A percentile compares a stretch with the other conserved stretches of the same genome.
Evolutionary conservation across 1,139 yeast genomes (phyloP).

Genomic region (Saccharomyces hybrid): DNA sequence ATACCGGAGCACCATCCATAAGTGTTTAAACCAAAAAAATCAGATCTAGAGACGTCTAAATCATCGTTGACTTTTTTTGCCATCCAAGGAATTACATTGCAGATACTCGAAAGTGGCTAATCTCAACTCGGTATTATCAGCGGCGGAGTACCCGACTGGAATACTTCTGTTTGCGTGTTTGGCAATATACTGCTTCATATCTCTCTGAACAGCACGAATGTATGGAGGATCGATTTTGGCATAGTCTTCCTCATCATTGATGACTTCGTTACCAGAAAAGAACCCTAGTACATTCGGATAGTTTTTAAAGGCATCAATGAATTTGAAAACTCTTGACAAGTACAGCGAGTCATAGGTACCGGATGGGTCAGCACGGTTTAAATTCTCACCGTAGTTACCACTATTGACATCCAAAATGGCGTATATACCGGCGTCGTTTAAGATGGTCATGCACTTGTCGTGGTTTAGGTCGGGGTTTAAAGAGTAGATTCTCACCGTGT

Average conservation of each 20-base stretch:
- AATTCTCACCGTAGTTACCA: conserved; percentile 55
- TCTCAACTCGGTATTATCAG: conserved; percentile 68
- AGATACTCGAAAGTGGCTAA: conserved; percentile 73
- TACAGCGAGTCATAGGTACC: conserved; percentile 62
- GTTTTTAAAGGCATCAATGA: conserved; percentile 73
- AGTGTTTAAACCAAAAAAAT: conserved; percentile 85
- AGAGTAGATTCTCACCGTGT: conserved; percentile 64
- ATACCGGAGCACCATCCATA: conserved; percentile 87
- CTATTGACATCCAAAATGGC: conserved; percentile 81
- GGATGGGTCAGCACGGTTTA: conserved; percentile 68
- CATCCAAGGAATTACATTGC: conserved; percentile 54
- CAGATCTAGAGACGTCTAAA: conserved; percentile 59
- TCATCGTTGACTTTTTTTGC: conserved; percentile 35
- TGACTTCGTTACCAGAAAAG: conserved; percentile 88
- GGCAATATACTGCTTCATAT: conserved; percentile 73
- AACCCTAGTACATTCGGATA: conserved; percentile 86
- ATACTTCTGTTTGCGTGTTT: conserved; percentile 61
- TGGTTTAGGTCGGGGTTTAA: conserved; percentile 73
- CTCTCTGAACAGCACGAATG: conserved; percentile 86
- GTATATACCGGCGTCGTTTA: conserved; percentile 84
- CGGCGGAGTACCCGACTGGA: conserved; percentile 92
- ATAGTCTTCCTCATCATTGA: conserved; percentile 63
- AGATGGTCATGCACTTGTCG: conserved; percentile 78
- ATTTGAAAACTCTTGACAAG: conserved; percentile 65
- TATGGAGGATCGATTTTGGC: conserved; percentile 59